Evolutionary conservation across 768 basidiomycete species (phyloP).

Genomic region (Tylopilus sp.): DNA sequence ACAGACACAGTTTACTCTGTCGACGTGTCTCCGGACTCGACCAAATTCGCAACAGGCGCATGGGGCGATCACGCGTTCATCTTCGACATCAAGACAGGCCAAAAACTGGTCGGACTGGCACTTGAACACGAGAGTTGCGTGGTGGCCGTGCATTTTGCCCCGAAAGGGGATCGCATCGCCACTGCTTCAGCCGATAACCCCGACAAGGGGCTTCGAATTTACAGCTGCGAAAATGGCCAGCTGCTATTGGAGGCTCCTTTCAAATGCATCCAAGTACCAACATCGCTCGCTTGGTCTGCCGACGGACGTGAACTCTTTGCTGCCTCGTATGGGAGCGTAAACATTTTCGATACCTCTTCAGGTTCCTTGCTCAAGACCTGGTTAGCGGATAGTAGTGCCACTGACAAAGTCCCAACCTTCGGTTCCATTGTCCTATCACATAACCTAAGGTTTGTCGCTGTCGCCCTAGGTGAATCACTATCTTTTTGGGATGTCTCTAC

Average conservation of each 20-base stretch:
- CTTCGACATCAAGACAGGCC: neutral
- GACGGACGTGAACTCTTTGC: neutral
- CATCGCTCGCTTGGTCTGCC: neutral
- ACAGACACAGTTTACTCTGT: neutral
- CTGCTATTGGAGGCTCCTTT: neutral
- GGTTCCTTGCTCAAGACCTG: neutral
- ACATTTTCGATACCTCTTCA: neutral
- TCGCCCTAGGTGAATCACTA: neutral
- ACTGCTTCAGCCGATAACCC: neutral
- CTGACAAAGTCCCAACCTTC: no score
- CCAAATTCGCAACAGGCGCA: neutral
- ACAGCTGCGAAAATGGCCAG: neutral
- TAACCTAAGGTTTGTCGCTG: neutral
- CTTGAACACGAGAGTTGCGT: neutral
- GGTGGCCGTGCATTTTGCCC: neutral
- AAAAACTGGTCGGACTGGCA: neutral
- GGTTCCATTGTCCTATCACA: neutral
- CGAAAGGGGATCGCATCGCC: slow-evolving; percentile 1
- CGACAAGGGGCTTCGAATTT: neutral
- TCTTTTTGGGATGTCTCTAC: slow-evolving; percentile 2
- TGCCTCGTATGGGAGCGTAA: neutral
- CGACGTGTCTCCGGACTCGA: neutral
- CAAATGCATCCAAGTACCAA: accelerated
- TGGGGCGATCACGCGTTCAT: neutral
- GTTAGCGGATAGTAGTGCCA: neutral